Evolutionary conservation across 257 asterid species (phyloP).

Genomic region (Datura wrightii): DNA sequence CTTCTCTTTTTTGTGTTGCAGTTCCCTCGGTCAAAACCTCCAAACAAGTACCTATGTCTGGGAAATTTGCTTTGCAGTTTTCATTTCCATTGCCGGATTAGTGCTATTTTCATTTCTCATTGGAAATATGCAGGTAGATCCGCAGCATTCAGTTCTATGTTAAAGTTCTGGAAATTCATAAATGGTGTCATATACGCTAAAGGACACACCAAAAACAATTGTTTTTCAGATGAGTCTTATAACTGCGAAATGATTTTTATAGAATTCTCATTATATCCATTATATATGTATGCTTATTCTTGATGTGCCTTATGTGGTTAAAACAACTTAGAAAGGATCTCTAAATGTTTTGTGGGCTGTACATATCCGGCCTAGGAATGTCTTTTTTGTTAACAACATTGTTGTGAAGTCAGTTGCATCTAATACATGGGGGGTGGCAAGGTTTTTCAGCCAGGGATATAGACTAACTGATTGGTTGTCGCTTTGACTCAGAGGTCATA

Average conservation of each 20-base stretch:
- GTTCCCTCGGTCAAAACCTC: slow-evolving; percentile 99
- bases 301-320: not conserved
- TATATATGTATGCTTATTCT: not conserved
- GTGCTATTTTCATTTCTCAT: slow-evolving; percentile 92
- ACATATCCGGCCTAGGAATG: not conserved
- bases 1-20: slow-evolving; percentile 41
- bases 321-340: not conserved
- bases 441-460: not conserved
- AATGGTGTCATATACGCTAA: not conserved
- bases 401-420: slow-evolving; percentile 15
- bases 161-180: slow-evolving; percentile 24
- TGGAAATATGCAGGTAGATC: slow-evolving; percentile 96
- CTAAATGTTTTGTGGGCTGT: not conserved
- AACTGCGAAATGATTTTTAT: not conserved
- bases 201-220: not conserved
- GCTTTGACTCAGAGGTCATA: slow-evolving; percentile 2
- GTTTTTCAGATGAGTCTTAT: not conserved
- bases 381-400: not conserved
- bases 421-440: not conserved
- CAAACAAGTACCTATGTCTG: slow-evolving; percentile 86
- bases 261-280: not conserved
- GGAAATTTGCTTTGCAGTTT: slow-evolving; percentile 96
- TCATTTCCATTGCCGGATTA: slow-evolving; percentile 90
- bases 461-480: slow-evolving; percentile 8
- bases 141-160: not conserved